Evolutionary conservation across 768 basidiomycete genomes (phyloP), one percentile per base, ranked within the genome.

Genomic region (Gyrodon lividus): DNA sequence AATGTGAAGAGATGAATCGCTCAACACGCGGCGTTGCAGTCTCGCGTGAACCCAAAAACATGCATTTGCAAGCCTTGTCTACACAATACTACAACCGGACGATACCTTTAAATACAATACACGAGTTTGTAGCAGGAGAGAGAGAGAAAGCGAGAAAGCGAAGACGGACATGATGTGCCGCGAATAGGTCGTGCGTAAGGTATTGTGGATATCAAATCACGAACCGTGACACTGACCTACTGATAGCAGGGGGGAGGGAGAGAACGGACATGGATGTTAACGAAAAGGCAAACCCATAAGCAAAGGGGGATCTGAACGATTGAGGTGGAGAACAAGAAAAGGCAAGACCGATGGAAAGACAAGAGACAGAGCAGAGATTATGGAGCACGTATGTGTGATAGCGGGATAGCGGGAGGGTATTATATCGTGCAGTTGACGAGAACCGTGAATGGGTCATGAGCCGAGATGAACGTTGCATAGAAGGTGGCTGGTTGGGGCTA

Each of bases 81-180:
- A 26, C 47, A 23, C n/a, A 35, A 46, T 44, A 24, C 41, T 56
- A 52, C 46, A 43, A 2, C 22, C 6, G 2, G 31, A 33, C 13
- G 35, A 23, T 43, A 49, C 45, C 20, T 22, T 8, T 54, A 61
- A 45, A 50, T 22, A 48, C 50, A 33, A 19, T 46, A 22, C 59
- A 62, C 51, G 43, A 35, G 22, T 28, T 33, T 5, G 37, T 33
- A 24, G 9, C 16, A 5, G 17, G 24, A 33, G 17, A 19, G 14
- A 30, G 19, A 31, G 8, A 20, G 16, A 38, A 12, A 41, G 34
- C 49, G 39, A 48, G 13, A 31, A 9, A 41, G 17, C 16, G 39
- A 16, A 23, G 20, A 23, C 19, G n/a, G 38, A 22, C 9, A 12
- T 14, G 31, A 31, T 10, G 12, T 31, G 31, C 31, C 31, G 31